Conservation (phyloP, 2,329 filamentous ascomycete species). For the Hymenoscyphus fraxineus region DNA sequence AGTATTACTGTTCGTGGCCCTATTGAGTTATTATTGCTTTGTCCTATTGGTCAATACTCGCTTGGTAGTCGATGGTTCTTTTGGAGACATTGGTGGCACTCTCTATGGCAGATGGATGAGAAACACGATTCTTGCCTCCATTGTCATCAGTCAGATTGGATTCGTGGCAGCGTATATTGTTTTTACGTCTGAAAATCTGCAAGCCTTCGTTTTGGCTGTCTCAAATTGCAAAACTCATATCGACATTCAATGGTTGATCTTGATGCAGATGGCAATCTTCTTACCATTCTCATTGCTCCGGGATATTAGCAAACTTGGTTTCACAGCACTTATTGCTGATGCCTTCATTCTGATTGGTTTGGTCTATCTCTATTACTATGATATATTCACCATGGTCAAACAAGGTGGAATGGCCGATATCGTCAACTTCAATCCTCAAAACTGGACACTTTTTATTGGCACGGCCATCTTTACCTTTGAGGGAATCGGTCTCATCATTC, state of each 20-base stretch:
- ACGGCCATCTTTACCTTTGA: constrained; percentile 99
- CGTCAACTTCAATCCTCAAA: constrained; percentile 79
- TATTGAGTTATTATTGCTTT: constrained; percentile 95
- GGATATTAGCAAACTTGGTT: constrained; percentile 95
- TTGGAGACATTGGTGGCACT: constrained; percentile 91
- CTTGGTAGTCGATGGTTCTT: constrained; percentile 84
- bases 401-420: constrained; percentile 79
- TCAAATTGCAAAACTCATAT: constrained; percentile 82
- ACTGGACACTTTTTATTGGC: constrained; percentile 97
- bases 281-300: constrained; percentile 88
- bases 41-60: constrained; percentile 87
- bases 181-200: constrained; percentile 92
- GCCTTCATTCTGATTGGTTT: constrained; percentile 90
- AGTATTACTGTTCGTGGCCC: constrained; percentile 80
- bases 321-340: constrained; percentile 90
- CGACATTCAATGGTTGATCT: constrained; percentile 81
- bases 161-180: constrained; percentile 96
- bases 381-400: constrained; percentile 74
- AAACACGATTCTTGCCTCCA: constrained; percentile 79
- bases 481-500: constrained; percentile 94
- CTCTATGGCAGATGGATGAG: constrained; percentile 91
- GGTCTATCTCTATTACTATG: constrained; percentile 93
- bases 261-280: constrained; percentile 95
- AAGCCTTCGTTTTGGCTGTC: constrained; percentile 90
- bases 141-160: constrained; percentile 92